Evolutionary conservation across 2,329 filamentous ascomycete genomes (phyloP).

Genomic region (Grosmannia huntii): DNA sequence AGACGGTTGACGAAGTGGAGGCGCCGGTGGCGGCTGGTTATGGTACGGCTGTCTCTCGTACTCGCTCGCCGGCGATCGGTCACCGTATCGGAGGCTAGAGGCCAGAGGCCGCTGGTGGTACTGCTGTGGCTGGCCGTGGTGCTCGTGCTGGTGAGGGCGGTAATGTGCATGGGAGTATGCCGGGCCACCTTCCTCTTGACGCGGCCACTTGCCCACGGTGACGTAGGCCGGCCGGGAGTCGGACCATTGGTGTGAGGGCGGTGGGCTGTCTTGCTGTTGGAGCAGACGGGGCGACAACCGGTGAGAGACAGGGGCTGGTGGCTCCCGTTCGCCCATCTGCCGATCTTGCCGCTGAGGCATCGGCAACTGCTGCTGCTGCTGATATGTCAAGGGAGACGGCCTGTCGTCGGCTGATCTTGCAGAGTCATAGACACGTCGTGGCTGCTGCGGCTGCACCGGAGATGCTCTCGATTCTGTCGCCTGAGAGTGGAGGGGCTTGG

Average conservation of each 20-base stretch:
- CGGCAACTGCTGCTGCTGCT: neutral
- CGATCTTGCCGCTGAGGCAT: neutral
- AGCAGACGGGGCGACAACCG: conserved; percentile 2
- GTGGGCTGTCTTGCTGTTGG: neutral
- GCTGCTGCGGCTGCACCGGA: conserved; percentile 17
- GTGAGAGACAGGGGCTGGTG: neutral
- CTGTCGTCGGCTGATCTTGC: conserved; percentile 15
- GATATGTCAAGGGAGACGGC: neutral
- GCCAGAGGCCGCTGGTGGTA: neutral
- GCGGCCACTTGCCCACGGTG: conserved; percentile 5
- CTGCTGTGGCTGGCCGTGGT: neutral
- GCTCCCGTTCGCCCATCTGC: neutral
- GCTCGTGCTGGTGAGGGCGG: neutral
- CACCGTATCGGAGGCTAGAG: neutral
- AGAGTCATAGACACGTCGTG: conserved; percentile 10
- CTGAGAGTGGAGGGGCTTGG: neutral
- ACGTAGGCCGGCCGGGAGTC: conserved; percentile 5
- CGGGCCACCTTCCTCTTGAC: neutral
- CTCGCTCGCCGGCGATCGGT: neutral
- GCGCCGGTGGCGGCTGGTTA: neutral
- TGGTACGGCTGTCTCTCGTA: neutral
- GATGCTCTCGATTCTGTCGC: neutral
- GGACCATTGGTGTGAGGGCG: conserved; percentile 1
- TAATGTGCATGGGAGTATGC: neutral
- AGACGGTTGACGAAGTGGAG: neutral